Evolutionary conservation across 164 flowering plant species (phyloP), one percentile per base, ranked within the genome.

Genomic region (Platanus orientalis): DNA sequence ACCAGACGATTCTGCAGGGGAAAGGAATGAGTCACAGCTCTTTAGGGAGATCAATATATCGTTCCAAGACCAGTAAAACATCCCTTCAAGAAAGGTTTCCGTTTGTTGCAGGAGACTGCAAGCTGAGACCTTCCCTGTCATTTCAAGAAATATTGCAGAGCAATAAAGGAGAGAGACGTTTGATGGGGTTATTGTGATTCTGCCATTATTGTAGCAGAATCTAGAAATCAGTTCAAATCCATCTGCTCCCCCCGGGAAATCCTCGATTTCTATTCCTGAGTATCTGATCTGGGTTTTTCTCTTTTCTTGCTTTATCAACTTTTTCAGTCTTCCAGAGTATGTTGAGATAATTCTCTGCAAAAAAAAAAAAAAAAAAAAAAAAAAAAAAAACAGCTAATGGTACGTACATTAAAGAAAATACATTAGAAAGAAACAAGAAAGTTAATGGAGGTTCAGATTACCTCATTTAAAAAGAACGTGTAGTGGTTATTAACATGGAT

Each of bases 191-290:
- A 81, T 75, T 28, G 44, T 14, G 36, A 80, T 66, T 50, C 32
- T 42, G 14, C 84, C 86, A 58, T 71, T 58, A 76, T 63, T 77
- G 80, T 85, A 78, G 58, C 84, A 81, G 76, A 83, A 85, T 67
- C 84, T 75, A 21, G 78, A 63, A 59, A 83, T 75, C 24, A 77
- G 66, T 69, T 85, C 90, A 58, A 85, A 85, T 66, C 82, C 90
- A 54, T 72, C 66, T 62, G 86, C 23, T 6, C 86, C 90, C 13
- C 88, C 90, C 0, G 88, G 90, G 60, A 83, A 85, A 25, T 73
- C 79, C 47, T 68, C 62, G 48, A 79, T 61, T n/a, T 69, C 70
- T 5, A 80, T 63, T 48, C 6, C 51, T 36, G 42, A 36, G 3
- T 36, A 2, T 36, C 42, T 36, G 5, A 36, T 36, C 42, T 36